These are phyloP conservation scores for Salvia sclarea DNA, from an alignment of 305 asterid genomes.

Conservation along the genomic window DNA sequence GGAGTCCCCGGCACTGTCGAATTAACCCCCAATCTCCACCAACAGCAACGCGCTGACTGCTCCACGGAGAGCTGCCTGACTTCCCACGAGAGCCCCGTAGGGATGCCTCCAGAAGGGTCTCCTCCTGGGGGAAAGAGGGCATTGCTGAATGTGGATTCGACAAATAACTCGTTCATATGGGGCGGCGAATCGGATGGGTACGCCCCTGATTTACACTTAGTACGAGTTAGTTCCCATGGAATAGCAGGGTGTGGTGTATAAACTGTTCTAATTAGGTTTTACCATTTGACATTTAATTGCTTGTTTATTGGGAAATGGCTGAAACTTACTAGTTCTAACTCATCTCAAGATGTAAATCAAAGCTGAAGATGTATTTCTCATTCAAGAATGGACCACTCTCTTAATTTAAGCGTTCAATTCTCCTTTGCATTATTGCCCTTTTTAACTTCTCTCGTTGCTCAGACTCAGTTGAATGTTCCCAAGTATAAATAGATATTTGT, in stretches of 20 bases:
- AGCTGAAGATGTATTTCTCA: constrained; percentile 30
- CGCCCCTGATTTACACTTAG: constrained; percentile 49
- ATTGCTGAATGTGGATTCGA: constrained; percentile 45
- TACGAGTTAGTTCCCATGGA: constrained; percentile 50
- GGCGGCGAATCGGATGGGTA: constrained; percentile 58
- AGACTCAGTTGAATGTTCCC: neutral
- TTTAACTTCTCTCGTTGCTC: neutral
- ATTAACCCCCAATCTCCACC: constrained; percentile 41
- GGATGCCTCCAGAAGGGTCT: constrained; percentile 49
- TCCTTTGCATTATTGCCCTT: neutral
- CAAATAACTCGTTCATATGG: constrained; percentile 51
- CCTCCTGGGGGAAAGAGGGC: constrained; percentile 57
- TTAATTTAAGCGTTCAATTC: neutral
- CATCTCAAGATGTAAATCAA: constrained; percentile 40
- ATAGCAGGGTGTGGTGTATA: constrained; percentile 56
- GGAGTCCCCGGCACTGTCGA: constrained; percentile 31
- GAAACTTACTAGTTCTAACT: constrained; percentile 33
- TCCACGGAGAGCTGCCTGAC: constrained; percentile 90
- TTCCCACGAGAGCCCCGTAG: constrained; percentile 53
- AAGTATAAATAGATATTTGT: neutral
- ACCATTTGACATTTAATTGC: constrained; percentile 27
- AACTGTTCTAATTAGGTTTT: constrained; percentile 18
- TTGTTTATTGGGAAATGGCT: constrained; percentile 36
- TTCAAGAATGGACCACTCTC: constrained; percentile 34
- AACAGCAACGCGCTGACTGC: constrained; percentile 54